phyloP scores from a whole-genome alignment of 495 filamentous ascomycete genomes.

The Annulohypoxylon nitens region DNA sequence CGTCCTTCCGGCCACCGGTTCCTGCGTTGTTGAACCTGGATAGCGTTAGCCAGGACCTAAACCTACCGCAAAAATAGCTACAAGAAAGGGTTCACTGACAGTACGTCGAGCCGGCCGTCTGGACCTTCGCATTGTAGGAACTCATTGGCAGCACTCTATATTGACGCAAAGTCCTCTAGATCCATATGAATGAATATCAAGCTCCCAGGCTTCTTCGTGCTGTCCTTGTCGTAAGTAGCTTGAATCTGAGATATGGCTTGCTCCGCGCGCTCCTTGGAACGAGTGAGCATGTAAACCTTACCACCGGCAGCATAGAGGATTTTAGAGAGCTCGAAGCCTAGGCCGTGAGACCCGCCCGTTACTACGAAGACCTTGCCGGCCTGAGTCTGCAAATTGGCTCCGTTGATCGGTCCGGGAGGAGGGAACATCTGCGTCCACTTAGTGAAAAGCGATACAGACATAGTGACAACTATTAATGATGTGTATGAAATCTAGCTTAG shows the following conservation, averaged over 20 bases:
- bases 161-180: not conserved
- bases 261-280: constrained; percentile 3
- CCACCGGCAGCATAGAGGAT: not conserved
- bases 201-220: not conserved
- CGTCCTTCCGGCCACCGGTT: not conserved
- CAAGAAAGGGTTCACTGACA: not conserved
- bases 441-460: not conserved
- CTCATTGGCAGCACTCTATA: not conserved
- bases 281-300: not conserved
- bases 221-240: not conserved
- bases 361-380: not conserved
- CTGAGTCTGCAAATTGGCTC: not conserved
- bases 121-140: not conserved
- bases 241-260: constrained; percentile 1
- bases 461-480: constrained; percentile 65
- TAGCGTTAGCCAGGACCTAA: not conserved
- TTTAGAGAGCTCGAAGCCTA: constrained; percentile 1
- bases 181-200: not conserved
- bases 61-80: not conserved
- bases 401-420: not conserved
- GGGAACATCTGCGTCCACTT: not conserved
- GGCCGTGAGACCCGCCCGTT: not conserved
- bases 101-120: not conserved
- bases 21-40: constrained; percentile 1
- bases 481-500: not conserved